phyloP scores from a whole-genome alignment of 371 early-diverging fungal genomes.

The Blastocladiella emersonii region DNA sequence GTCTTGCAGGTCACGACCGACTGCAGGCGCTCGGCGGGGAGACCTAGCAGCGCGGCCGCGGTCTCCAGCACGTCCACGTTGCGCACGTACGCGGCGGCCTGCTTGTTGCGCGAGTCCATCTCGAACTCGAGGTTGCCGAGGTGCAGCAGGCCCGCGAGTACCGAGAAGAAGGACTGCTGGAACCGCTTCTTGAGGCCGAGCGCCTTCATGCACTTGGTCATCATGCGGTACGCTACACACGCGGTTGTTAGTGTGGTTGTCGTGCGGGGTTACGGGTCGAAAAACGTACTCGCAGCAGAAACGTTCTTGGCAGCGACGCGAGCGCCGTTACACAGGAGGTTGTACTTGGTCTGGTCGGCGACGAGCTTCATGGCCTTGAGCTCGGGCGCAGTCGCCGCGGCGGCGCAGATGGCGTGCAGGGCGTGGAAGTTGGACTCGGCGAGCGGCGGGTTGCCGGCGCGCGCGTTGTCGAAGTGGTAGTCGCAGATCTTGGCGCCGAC shows the following conservation, averaged over 20 bases:
- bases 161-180: slow-evolving; percentile 63
- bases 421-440: slow-evolving; percentile 78
- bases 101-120: slow-evolving; percentile 28
- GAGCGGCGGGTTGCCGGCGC: slow-evolving; percentile 41
- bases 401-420: slow-evolving; percentile 63
- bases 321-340: slow-evolving; percentile 4
- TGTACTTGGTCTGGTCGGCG: neutral
- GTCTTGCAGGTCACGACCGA: slow-evolving; percentile 22
- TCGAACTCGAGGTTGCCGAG: slow-evolving; percentile 47
- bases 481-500: slow-evolving; percentile 69
- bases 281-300: slow-evolving; percentile 41
- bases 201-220: slow-evolving; percentile 59
- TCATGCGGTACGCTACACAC: neutral
- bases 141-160: slow-evolving; percentile 75
- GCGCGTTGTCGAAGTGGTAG: slow-evolving; percentile 70
- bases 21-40: slow-evolving; percentile 60
- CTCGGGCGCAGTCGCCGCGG: neutral
- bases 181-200: slow-evolving; percentile 67
- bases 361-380: neutral
- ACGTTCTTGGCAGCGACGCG: slow-evolving; percentile 41
- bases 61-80: slow-evolving; percentile 36
- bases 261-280: no score
- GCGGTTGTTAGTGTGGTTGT: no score
- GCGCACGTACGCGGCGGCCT: slow-evolving; percentile 37
- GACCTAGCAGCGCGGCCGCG: slow-evolving; percentile 58